phyloP scores from a whole-genome alignment of 805 yeast species.

The Saccharomycopsis selenospora region DNA sequence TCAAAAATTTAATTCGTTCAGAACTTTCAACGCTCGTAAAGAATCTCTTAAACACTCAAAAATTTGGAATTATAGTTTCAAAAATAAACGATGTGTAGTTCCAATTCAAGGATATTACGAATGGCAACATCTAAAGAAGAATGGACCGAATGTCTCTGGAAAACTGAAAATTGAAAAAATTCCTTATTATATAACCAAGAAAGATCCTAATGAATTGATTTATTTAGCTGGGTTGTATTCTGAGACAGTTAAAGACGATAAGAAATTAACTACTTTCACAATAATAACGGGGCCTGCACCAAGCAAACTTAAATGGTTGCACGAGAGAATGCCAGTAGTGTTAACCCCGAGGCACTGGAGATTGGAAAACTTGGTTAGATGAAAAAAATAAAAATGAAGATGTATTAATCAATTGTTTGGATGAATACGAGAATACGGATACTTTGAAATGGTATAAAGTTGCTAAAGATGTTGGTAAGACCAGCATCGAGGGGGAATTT shows the following conservation, averaged over 20 bases:
- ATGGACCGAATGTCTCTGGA: slow-evolving; percentile 24
- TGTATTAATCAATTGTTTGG: slow-evolving; percentile 39
- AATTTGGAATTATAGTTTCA: slow-evolving; percentile 47
- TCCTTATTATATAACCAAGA: slow-evolving; percentile 61
- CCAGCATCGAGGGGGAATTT: slow-evolving; percentile 36
- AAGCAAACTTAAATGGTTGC: slow-evolving; percentile 56
- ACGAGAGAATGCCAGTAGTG: slow-evolving; percentile 71
- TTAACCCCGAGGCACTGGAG: slow-evolving; percentile 49
- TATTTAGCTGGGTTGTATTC: slow-evolving; percentile 58
- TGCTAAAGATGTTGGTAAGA: slow-evolving; percentile 55
- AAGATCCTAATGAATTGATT: slow-evolving; percentile 40
- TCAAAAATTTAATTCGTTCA: slow-evolving; percentile 28
- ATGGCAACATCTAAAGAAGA: slow-evolving; percentile 60
- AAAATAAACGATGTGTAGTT: slow-evolving; percentile 55
- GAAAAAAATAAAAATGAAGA: slow-evolving; percentile 37
- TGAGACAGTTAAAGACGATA: slow-evolving; percentile 11
- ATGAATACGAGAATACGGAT: slow-evolving; percentile 30
- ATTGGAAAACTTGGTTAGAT: slow-evolving; percentile 60
- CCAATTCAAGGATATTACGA: slow-evolving; percentile 84
- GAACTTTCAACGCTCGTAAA: slow-evolving; percentile 66
- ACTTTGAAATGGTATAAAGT: slow-evolving; percentile 54
- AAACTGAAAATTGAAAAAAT: slow-evolving; percentile 34
- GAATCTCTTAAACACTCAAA: slow-evolving; percentile 46
- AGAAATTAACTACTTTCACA: slow-evolving; percentile 46
- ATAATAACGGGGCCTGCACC: slow-evolving; percentile 72